Percentiles rank a stretch among this genome's conserved stretches.
Evolutionary conservation across 495 filamentous ascomycete species (phyloP).

Genomic region (Hypoxylon fragiforme): DNA sequence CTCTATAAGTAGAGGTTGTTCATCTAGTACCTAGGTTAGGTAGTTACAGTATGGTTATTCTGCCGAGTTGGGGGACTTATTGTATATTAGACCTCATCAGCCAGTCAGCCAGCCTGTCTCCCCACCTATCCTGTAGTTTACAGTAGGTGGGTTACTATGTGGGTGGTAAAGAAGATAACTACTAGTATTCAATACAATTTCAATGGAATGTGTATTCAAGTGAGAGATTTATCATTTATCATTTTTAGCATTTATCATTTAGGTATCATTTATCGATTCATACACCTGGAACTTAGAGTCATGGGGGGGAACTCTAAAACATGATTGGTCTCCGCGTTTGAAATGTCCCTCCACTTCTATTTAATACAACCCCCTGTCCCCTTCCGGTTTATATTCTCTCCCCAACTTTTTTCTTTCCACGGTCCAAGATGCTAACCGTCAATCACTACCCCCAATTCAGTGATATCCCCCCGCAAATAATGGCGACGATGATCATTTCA

Average conservation of each 20-base stretch:
- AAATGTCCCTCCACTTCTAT: conserved; percentile 8
- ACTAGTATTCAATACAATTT: no score
- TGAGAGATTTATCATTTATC: no score
- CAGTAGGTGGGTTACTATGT: no score
- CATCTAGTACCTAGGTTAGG: no score
- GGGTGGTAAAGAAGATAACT: no score
- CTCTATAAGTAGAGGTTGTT: no score
- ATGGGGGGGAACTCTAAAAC: neutral
- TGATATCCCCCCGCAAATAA: conserved; percentile 30
- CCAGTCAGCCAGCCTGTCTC: no score
- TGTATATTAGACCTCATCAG: neutral
- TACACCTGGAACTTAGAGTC: neutral
- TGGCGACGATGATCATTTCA: conserved; percentile 2
- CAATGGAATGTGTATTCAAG: no score
- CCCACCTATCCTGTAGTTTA: no score
- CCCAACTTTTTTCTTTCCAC: conserved; percentile 25
- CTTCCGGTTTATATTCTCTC: conserved; percentile 2
- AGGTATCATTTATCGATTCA: no score
- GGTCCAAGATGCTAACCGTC: neutral
- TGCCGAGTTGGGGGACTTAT: conserved; percentile 6
- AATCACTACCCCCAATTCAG: no score
- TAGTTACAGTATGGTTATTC: conserved; percentile 9
- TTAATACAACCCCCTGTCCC: neutral
- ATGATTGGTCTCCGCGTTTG: conserved; percentile 31
- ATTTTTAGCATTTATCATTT: no score